phyloP scores from a whole-genome alignment of 108 stramenopile species.

The Skeletonema grethae region DNA sequence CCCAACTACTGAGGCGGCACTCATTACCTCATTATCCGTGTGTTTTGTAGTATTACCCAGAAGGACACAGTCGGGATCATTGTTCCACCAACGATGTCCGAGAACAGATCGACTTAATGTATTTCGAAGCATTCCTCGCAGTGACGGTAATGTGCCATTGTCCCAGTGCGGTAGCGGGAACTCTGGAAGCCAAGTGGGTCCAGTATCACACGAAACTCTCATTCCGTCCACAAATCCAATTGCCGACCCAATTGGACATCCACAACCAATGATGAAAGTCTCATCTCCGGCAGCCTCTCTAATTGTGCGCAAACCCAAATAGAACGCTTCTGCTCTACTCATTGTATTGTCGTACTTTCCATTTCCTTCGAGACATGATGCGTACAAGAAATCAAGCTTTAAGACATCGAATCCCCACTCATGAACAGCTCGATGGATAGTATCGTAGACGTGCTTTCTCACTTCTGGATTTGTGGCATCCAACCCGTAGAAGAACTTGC shows the following conservation, averaged over 20 bases:
- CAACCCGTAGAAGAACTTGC: constrained; percentile 93
- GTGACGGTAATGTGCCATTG: constrained; percentile 88
- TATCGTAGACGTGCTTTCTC: constrained; percentile 64
- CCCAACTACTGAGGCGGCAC: constrained; percentile 86
- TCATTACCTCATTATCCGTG: constrained; percentile 82
- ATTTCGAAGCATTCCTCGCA: constrained; percentile 90
- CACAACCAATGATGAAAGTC: constrained; percentile 89
- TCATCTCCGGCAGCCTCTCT: constrained; percentile 81
- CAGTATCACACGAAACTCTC: constrained; percentile 90
- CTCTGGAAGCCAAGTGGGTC: constrained; percentile 88
- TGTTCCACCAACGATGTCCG: constrained; percentile 92
- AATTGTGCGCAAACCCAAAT: constrained; percentile 83
- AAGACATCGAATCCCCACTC: constrained; percentile 90
- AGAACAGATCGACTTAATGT: constrained; percentile 80
- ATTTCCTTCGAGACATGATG: constrained; percentile 86
- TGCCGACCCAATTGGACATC: constrained; percentile 80
- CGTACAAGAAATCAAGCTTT: constrained; percentile 94
- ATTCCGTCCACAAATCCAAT: constrained; percentile 90
- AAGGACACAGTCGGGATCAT: constrained; percentile 94
- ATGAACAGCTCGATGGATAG: constrained; percentile 75
- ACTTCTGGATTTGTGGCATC: constrained; percentile 91
- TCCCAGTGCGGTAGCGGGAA: constrained; percentile 90
- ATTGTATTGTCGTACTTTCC: constrained; percentile 84
- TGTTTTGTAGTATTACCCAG: constrained; percentile 86
- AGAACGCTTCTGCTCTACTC: constrained; percentile 88